Base-by-base conservation (phyloP, 2,329 filamentous ascomycete species). In the Aureobasidium zeae region DNA sequence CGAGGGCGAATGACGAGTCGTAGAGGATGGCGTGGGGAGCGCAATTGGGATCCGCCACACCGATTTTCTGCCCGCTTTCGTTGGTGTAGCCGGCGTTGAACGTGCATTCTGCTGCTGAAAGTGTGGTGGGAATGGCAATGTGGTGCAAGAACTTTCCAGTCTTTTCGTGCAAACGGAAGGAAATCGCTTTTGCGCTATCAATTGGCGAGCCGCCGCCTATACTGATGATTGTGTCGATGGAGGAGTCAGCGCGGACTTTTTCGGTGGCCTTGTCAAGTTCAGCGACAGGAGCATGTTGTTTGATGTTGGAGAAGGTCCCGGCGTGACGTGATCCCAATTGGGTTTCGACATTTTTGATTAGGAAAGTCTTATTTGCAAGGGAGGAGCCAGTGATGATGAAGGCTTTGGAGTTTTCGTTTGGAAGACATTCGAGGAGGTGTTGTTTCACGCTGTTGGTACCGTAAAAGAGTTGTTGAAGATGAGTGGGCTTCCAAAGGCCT, bases 321-420 rank as follows among this genome's bases (percentile, higher is more conserved):
- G 71, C 72, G 52, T 74, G 71, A 22, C 58, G 51, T 11, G 59
- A 49, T 4, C 64, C 66, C 0, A 77, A 60, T 1, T 71, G 57
- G 9, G 62, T 49, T 57, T 76, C 71, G 12, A 76, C 64, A 36
- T 70, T 59, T 44, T 67, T 64, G 49, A 77, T 65, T 6, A 77
- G 60, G 0, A 64, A 60, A 0, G 73, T 76, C 51, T 74, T 76
- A 30, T 57, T 71, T 5, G 70, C 69, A 5, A 77, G 63, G 0
- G 72, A 75, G 30, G 57, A 62, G 17, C 72, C 72, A 1, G 73
- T 76, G 32, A 77, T 68, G 52, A 77, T 72, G 58, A 76, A 76
- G 1, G 72, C 73, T 58, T 73, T 74, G 39, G 71, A 73, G 3
- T 53, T 55, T 3, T 58, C 52, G 9, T 47, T 61, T 0, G 64